Conservation (phyloP, 2,329 filamentous ascomycete species). For the Pestalotiopsis fici region DNA sequence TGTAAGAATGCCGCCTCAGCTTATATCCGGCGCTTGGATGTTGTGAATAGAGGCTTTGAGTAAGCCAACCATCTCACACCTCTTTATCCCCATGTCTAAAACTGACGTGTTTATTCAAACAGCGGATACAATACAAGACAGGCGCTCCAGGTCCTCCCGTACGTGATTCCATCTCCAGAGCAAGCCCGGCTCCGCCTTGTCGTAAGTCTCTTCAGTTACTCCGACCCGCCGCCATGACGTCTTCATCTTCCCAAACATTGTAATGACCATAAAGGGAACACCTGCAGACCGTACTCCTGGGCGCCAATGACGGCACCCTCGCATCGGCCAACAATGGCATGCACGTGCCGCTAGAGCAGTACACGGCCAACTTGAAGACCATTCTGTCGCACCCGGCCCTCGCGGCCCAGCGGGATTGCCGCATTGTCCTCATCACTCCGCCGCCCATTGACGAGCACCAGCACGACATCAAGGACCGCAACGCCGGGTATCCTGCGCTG, state of each 20-base stretch:
- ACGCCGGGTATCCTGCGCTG: neutral
- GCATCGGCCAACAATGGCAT: neutral
- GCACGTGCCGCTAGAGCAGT: neutral
- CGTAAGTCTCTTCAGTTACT: neutral
- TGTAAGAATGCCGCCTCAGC: neutral
- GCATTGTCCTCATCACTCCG: neutral
- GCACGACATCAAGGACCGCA: neutral
- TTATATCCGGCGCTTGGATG: neutral
- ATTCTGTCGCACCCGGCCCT: conserved; percentile 1
- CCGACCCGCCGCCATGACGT: neutral
- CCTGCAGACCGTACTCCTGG: neutral
- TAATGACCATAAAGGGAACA: too few relatives aligned
- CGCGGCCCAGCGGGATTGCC: neutral
- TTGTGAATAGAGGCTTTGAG: conserved; percentile 3
- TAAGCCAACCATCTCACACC: neutral
- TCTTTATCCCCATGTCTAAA: neutral
- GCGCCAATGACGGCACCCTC: conserved; percentile 1
- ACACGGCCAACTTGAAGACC: neutral
- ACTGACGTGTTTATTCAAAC: neutral
- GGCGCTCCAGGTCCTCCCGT: neutral
- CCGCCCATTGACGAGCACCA: conserved; percentile 5
- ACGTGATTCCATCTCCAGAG: neutral
- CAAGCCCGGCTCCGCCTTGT: neutral
- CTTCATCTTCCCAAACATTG: neutral
- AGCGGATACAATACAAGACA: conserved; percentile 4